phyloP scores from a whole-genome alignment of 768 basidiomycete species.

The Psilocybe cyanescens region DNA sequence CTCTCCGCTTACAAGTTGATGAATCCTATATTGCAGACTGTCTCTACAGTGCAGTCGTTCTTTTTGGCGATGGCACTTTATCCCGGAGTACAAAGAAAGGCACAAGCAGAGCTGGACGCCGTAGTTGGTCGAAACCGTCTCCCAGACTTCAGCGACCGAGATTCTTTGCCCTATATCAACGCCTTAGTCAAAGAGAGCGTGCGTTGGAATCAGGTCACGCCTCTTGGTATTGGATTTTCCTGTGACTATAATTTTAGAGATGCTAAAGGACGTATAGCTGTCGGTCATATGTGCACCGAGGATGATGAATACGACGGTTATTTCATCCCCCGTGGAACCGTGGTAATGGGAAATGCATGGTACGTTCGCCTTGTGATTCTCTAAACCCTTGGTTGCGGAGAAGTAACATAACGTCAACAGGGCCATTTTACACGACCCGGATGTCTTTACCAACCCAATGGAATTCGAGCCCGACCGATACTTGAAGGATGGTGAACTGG shows the following conservation, averaged over 20 bases:
- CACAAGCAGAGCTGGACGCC: constrained; percentile 14
- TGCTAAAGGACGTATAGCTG: not conserved
- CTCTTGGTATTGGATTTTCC: not conserved
- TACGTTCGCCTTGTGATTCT: not conserved
- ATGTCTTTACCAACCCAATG: constrained; percentile 40
- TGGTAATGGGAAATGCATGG: constrained; percentile 22
- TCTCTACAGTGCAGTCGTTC: constrained; percentile 13
- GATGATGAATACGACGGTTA: constrained; percentile 24
- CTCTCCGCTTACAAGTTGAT: not conserved
- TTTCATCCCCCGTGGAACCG: constrained; percentile 24
- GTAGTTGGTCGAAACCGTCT: constrained; percentile 10
- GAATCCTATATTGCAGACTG: constrained; percentile 5
- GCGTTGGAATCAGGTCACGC: constrained; percentile 18
- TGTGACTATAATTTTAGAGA: not conserved
- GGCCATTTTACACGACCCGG: constrained; percentile 37
- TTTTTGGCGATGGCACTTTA: constrained; percentile 15
- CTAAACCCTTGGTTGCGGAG: not conserved
- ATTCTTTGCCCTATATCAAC: constrained; percentile 14
- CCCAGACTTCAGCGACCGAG: constrained; percentile 18
- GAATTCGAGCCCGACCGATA: constrained; percentile 35
- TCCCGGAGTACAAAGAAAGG: constrained; percentile 17
- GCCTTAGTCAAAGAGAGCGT: constrained; percentile 18
- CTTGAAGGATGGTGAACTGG: constrained; percentile 26
- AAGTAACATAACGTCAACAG: not conserved
- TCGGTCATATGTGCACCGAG: constrained; percentile 11